Evolutionary conservation across 2,329 filamentous ascomycete genomes (phyloP).

Genomic region (Nemania sp.): DNA sequence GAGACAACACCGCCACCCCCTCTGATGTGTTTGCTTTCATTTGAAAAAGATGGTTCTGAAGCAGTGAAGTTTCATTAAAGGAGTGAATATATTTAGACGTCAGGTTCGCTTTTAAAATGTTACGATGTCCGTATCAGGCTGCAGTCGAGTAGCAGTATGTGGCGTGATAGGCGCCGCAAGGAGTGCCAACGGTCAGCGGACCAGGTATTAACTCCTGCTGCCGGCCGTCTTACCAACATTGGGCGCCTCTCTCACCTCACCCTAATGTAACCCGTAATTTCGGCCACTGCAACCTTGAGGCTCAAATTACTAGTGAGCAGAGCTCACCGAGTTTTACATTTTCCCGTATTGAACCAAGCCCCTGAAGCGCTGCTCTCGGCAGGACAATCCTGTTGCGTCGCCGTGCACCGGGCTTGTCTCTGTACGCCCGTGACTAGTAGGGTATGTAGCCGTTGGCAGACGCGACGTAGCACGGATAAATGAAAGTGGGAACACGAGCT

Average conservation of each 20-base stretch:
- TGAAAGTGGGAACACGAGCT: background rate
- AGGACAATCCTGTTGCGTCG: no score
- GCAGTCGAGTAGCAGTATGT: background rate
- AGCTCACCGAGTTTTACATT: background rate
- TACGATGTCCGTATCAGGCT: background rate
- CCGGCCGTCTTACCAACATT: no score
- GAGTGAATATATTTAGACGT: background rate
- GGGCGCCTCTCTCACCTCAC: constrained; percentile 12
- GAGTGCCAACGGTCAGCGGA: constrained; percentile 1
- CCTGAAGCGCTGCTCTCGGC: background rate
- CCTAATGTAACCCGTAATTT: constrained; percentile 10
- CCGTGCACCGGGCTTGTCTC: background rate
- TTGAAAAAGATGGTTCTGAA: background rate
- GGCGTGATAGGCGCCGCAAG: background rate
- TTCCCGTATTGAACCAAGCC: background rate
- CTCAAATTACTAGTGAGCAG: constrained; percentile 14
- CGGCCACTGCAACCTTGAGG: constrained; percentile 15
- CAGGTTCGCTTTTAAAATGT: background rate
- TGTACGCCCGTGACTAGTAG: background rate
- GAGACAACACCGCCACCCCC: background rate
- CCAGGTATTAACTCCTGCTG: constrained; percentile 2
- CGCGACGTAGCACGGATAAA: background rate
- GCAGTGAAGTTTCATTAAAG: background rate
- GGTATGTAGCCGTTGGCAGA: background rate
- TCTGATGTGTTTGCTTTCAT: background rate